A percentile compares a stretch with the other conserved stretches of the same genome.
Evolutionary conservation across 495 filamentous ascomycete species (phyloP).

Genomic region (Aspergillus incahuasiensis): DNA sequence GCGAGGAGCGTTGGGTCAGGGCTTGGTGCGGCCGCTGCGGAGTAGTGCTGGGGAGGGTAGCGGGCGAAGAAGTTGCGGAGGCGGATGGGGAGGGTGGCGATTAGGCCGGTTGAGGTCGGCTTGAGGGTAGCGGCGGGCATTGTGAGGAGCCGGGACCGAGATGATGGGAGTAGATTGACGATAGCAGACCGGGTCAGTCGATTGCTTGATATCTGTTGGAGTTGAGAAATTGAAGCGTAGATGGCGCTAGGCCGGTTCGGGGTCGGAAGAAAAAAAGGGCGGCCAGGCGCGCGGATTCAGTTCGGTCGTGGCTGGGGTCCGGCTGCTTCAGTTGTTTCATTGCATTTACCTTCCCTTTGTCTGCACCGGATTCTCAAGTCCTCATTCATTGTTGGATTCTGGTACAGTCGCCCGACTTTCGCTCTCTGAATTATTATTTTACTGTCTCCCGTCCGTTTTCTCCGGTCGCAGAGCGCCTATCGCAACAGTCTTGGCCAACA

Average conservation of each 20-base stretch:
- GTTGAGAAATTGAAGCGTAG: slow-evolving; percentile 12
- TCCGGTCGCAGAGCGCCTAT: not conserved
- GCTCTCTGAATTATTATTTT: not conserved
- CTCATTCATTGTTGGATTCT: too few relatives aligned
- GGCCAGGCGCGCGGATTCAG: slow-evolving; percentile 3
- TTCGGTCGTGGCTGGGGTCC: slow-evolving; percentile 4
- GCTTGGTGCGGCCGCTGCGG: slow-evolving; percentile 36
- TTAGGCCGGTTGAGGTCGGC: slow-evolving; percentile 6
- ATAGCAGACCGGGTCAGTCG: not conserved
- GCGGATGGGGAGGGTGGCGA: slow-evolving; percentile 51
- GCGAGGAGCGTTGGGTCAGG: slow-evolving; percentile 30
- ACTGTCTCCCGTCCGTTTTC: not conserved
- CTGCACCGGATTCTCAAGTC: not conserved
- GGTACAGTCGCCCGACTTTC: not conserved
- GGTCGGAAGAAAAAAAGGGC: slow-evolving; percentile 19
- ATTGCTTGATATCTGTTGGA: not conserved
- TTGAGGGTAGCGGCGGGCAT: slow-evolving; percentile 28
- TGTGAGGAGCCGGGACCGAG: too few relatives aligned
- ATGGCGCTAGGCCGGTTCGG: slow-evolving; percentile 21
- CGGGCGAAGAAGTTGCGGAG: slow-evolving; percentile 85
- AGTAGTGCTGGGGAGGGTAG: slow-evolving; percentile 65
- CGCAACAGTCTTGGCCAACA: slow-evolving; percentile 18
- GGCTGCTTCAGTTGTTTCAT: not conserved
- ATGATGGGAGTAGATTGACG: too few relatives aligned
- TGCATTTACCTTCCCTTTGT: not conserved